phyloP scores from a whole-genome alignment of 768 basidiomycete genomes.

The Tremella fuciformis region DNA sequence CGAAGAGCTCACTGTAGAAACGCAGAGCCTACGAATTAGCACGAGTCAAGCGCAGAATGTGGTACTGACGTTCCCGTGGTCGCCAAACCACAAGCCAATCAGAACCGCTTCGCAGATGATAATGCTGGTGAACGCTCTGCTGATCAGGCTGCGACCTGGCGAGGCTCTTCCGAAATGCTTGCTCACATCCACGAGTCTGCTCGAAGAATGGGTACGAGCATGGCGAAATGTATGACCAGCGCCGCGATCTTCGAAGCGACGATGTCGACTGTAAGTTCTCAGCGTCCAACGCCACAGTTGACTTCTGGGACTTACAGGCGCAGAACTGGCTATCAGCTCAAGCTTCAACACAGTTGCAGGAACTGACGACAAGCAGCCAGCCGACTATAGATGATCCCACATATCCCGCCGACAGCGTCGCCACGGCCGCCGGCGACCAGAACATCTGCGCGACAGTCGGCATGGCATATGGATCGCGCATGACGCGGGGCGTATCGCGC shows the following conservation, averaged over 20 bases:
- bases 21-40: conserved; percentile 50
- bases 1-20: conserved; percentile 80
- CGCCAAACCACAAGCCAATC: conserved; percentile 92
- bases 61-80: conserved; percentile 66
- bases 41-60: background rate
- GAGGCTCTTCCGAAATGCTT: conserved; percentile 15
- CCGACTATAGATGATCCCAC: conserved; percentile 45
- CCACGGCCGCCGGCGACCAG: conserved; percentile 44
- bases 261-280: conserved; percentile 58
- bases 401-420: conserved; percentile 49
- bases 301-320: conserved; percentile 25
- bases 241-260: conserved; percentile 89
- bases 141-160: conserved; percentile 4
- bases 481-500: conserved; percentile 35
- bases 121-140: conserved; percentile 80
- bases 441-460: conserved; percentile 45
- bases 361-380: conserved; percentile 48
- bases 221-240: conserved; percentile 79
- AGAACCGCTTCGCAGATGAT: conserved; percentile 77
- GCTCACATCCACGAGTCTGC: conserved; percentile 85
- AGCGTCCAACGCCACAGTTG: background rate
- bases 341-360: background rate
- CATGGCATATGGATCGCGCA: conserved; percentile 44
- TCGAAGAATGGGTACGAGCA: conserved; percentile 78
- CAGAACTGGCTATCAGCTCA: conserved; percentile 26